Evolutionary conservation across 768 basidiomycete genomes (phyloP).

Genomic region (Suillus subaureus): DNA sequence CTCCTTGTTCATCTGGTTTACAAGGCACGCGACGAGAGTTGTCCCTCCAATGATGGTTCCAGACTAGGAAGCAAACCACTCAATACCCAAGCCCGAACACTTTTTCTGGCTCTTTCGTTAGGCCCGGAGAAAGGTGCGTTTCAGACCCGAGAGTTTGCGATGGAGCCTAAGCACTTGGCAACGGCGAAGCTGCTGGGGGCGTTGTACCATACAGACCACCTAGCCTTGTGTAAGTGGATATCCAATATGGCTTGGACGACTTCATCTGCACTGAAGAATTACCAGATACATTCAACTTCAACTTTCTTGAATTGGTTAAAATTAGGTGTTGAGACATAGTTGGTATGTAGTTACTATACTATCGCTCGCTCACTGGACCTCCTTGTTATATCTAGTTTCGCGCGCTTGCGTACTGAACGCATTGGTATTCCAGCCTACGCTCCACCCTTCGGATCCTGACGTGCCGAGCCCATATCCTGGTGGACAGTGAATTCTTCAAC

Average conservation of each 20-base stretch:
- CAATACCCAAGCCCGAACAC: no score
- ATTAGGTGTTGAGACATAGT: not conserved
- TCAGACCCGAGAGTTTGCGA: conserved; percentile 22
- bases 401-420: not conserved
- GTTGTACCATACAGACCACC: conserved; percentile 31
- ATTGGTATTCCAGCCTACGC: not conserved
- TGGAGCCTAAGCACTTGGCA: conserved; percentile 35
- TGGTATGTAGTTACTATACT: not conserved
- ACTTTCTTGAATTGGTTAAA: not conserved
- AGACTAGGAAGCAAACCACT: no score
- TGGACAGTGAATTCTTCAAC: not conserved
- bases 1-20: no score
- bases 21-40: no score
- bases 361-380: not conserved
- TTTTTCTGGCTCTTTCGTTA: no score
- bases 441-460: not conserved
- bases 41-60: no score
- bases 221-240: conserved; percentile 22
- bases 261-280: conserved; percentile 35
- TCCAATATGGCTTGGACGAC: conserved; percentile 34
- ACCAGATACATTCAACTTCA: conserved; percentile 27
- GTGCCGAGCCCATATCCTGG: not conserved
- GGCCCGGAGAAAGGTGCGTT: conserved; percentile 36
- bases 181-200: conserved; percentile 34
- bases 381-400: not conserved